Evolutionary conservation across 2,329 filamentous ascomycete species (phyloP).

Genomic region (Fusarium domesticum): DNA sequence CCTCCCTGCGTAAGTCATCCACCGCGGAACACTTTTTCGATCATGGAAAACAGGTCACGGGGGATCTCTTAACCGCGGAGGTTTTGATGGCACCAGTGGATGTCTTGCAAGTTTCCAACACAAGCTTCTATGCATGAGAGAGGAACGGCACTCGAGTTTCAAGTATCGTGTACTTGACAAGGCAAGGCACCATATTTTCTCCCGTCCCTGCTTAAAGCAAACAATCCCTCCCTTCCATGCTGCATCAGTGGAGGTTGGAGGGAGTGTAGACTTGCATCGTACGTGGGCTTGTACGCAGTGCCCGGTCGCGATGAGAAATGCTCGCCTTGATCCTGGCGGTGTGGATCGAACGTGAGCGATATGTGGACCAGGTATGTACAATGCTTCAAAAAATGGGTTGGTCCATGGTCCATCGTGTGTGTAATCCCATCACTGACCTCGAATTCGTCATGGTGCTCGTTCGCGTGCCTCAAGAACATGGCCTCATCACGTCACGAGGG

Average conservation of each 20-base stretch:
- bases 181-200: not conserved
- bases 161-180: conserved; percentile 16
- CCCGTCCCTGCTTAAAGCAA: conserved; percentile 3
- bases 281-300: conserved; percentile 8
- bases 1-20: no score
- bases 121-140: no score
- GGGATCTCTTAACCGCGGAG: no score
- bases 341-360: conserved; percentile 17
- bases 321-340: conserved; percentile 10
- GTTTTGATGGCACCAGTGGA: no score
- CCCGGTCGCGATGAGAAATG: not conserved
- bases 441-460: not conserved
- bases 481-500: conserved; percentile 16
- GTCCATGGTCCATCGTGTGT: not conserved
- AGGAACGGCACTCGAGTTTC: no score
- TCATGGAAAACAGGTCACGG: no score
- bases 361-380: conserved; percentile 13
- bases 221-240: conserved; percentile 2
- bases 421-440: not conserved
- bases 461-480: conserved; percentile 7
- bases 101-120: conserved; percentile 10
- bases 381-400: conserved; percentile 1
- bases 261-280: conserved; percentile 8
- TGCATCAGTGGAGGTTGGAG: conserved; percentile 14
- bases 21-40: no score